Percentiles rank a stretch among this genome's conserved stretches.
phyloP scores from a whole-genome alignment of 2,329 filamentous ascomycete genomes.

The Diaporthe amygdali region DNA sequence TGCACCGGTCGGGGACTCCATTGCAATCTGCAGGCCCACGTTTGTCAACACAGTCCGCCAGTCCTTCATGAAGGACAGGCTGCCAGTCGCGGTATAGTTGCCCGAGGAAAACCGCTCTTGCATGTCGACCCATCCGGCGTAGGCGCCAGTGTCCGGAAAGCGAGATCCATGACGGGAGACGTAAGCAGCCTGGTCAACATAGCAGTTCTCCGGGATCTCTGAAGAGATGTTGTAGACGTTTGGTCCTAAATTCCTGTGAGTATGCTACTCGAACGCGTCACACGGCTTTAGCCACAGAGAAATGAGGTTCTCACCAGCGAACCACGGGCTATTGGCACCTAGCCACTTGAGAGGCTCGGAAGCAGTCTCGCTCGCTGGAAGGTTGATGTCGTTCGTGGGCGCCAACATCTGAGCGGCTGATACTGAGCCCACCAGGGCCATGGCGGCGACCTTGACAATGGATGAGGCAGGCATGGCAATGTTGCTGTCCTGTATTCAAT shows the following conservation, averaged over 20 bases:
- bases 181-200: constrained; percentile 65
- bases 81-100: constrained; percentile 57
- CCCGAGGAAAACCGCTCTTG: constrained; percentile 53
- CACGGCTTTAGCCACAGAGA: not conserved
- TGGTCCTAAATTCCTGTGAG: constrained; percentile 46
- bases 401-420: constrained; percentile 27
- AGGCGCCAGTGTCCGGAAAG: constrained; percentile 66
- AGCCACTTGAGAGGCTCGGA: constrained; percentile 39
- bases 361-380: constrained; percentile 27
- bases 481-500: not conserved
- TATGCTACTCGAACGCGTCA: not conserved
- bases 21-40: constrained; percentile 60
- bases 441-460: not conserved
- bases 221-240: constrained; percentile 61
- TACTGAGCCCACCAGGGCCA: constrained; percentile 23
- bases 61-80: constrained; percentile 59
- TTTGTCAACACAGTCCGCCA: constrained; percentile 65
- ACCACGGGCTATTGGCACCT: constrained; percentile 60
- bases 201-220: constrained; percentile 59
- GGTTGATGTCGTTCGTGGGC: constrained; percentile 27
- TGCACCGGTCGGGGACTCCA: constrained; percentile 65
- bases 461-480: constrained; percentile 16
- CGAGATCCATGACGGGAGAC: constrained; percentile 66
- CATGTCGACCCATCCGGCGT: constrained; percentile 59
- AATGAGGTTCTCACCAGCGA: constrained; percentile 44